Conservation (phyloP, 2,329 filamentous ascomycete genomes). For the Aureobasidium sp. region DNA sequence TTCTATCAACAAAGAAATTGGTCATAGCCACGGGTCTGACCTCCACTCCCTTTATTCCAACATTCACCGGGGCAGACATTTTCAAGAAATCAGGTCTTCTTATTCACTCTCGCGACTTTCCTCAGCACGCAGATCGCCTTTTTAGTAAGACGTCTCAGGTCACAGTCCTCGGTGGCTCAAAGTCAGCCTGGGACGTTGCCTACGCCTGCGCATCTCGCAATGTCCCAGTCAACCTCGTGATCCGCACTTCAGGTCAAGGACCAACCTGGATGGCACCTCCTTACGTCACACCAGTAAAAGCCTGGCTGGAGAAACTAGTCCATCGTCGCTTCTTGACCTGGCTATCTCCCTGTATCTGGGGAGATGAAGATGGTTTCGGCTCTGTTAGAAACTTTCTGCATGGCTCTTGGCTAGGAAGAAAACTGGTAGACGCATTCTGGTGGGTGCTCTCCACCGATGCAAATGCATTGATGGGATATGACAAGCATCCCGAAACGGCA, state of each 20-base stretch:
- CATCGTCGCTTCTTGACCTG: slow-evolving; percentile 62
- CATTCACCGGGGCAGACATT: slow-evolving; percentile 41
- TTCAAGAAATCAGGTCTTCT: slow-evolving; percentile 44
- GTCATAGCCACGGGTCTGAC: slow-evolving; percentile 57
- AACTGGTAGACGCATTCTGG: slow-evolving; percentile 52
- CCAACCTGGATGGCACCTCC: slow-evolving; percentile 54
- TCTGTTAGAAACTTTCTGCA: slow-evolving; percentile 51
- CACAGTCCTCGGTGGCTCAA: slow-evolving; percentile 54
- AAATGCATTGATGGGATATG: slow-evolving; percentile 40
- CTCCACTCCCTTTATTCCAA: slow-evolving; percentile 50
- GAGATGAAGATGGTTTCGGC: slow-evolving; percentile 53
- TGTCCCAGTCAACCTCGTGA: slow-evolving; percentile 49
- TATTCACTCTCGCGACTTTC: slow-evolving; percentile 54
- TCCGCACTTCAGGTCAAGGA: slow-evolving; percentile 53
- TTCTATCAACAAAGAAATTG: slow-evolving; percentile 38
- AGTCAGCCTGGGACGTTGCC: slow-evolving; percentile 58
- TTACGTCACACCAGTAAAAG: slow-evolving; percentile 61
- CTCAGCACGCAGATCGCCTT: slow-evolving; percentile 29
- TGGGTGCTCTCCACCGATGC: slow-evolving; percentile 49
- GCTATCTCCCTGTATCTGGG: slow-evolving; percentile 71
- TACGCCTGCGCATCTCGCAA: slow-evolving; percentile 51
- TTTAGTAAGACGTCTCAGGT: slow-evolving; percentile 33
- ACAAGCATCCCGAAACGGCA: slow-evolving; percentile 35
- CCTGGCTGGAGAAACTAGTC: slow-evolving; percentile 61
- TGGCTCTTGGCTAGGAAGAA: slow-evolving; percentile 49